These are phyloP conservation scores for Spongiforma sp. DNA, from an alignment of 1,284 basidiomycete species.

Conservation along the genomic window DNA sequence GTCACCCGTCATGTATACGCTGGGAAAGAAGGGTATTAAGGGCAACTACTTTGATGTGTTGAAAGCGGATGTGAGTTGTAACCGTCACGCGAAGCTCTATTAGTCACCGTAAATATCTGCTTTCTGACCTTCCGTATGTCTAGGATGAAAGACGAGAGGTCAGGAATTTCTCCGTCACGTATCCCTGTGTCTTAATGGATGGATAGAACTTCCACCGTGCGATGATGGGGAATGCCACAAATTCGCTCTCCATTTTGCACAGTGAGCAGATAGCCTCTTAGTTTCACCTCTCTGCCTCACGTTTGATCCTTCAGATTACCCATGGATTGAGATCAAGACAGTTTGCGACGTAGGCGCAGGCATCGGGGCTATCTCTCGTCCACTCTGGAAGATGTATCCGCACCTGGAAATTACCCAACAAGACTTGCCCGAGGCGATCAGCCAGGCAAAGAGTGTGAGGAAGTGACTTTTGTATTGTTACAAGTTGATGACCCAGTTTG, in stretches of 20 bases:
- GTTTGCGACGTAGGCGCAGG: slow-evolving; percentile 58
- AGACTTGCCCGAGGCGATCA: slow-evolving; percentile 47
- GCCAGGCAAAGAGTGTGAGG: slow-evolving; percentile 37
- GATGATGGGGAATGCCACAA: slow-evolving; percentile 31
- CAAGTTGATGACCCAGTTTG: neutral
- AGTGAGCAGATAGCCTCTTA: slow-evolving; percentile 17
- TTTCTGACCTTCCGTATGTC: neutral
- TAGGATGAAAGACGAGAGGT: slow-evolving; percentile 28
- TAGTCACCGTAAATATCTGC: neutral
- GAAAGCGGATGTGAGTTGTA: slow-evolving; percentile 24
- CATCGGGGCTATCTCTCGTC: slow-evolving; percentile 47
- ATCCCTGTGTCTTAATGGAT: neutral
- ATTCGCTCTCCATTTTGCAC: slow-evolving; percentile 31
- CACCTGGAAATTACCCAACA: slow-evolving; percentile 50
- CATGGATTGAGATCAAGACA: slow-evolving; percentile 48
- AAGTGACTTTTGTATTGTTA: neutral
- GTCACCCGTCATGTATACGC: slow-evolving; percentile 30
- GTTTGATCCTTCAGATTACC: slow-evolving; percentile 35
- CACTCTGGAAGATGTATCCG: slow-evolving; percentile 45
- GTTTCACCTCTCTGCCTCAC: neutral
- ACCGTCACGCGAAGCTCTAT: too few relatives aligned
- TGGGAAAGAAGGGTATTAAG: slow-evolving; percentile 21
- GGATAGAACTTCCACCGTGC: slow-evolving; percentile 26
- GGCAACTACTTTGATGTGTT: slow-evolving; percentile 32
- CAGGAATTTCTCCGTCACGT: neutral